Evolutionary conservation across 306 rosid species (phyloP).

Genomic region (Sindora glabra): DNA sequence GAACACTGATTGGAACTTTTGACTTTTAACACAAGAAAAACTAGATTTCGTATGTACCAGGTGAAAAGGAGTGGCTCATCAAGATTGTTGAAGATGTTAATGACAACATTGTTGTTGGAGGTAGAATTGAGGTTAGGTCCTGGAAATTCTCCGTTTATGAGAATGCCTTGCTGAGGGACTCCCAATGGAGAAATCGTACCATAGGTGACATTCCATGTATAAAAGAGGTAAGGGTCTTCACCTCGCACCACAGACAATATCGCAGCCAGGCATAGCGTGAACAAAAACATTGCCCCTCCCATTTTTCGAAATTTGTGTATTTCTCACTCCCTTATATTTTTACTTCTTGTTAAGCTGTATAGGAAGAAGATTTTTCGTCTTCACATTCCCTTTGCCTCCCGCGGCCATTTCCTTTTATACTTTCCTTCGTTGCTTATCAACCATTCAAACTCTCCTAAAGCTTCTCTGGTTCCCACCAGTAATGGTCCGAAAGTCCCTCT

Average conservation of each 20-base stretch:
- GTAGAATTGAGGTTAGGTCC: conserved; percentile 52
- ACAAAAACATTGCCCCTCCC: background rate
- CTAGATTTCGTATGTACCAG: conserved; percentile 15
- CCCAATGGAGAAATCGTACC: conserved; percentile 52
- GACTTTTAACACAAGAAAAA: background rate
- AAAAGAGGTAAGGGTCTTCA: conserved; percentile 43
- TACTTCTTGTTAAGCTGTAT: background rate
- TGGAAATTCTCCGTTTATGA: conserved; percentile 48
- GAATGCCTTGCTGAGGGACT: conserved; percentile 46
- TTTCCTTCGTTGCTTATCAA: background rate
- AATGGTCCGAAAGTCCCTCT: conserved; percentile 17
- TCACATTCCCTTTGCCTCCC: background rate
- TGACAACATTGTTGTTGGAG: conserved; percentile 38
- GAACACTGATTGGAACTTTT: too few relatives aligned
- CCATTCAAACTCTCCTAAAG: too few relatives aligned
- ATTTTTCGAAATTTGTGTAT: background rate
- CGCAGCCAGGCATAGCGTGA: conserved; percentile 24
- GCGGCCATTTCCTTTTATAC: conserved; percentile 10
- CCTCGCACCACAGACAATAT: conserved; percentile 6
- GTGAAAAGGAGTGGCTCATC: conserved; percentile 50
- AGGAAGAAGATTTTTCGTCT: conserved; percentile 16
- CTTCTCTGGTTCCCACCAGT: background rate
- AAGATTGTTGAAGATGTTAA: conserved; percentile 41
- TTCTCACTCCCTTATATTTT: background rate
- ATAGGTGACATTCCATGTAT: conserved; percentile 40